Evolutionary conservation across 2,329 filamentous ascomycete genomes (phyloP).

Genomic region (Xylariaceae sp.): DNA sequence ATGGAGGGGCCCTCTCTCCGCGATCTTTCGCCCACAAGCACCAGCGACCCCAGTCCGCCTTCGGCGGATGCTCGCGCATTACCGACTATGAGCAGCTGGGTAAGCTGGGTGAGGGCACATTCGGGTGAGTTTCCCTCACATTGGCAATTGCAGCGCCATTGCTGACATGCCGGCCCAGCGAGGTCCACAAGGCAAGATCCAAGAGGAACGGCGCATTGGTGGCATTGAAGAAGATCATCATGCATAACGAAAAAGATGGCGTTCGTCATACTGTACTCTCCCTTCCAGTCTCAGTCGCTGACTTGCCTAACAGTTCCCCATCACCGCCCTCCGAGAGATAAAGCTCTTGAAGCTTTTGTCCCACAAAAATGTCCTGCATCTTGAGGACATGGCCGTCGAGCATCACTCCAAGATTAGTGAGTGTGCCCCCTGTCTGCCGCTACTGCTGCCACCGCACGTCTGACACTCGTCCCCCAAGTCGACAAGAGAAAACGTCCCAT

Average conservation of each 20-base stretch:
- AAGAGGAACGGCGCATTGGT: slow-evolving; percentile 71
- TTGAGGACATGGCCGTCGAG: slow-evolving; percentile 97
- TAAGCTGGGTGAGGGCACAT: slow-evolving; percentile 92
- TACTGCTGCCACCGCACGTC: no score
- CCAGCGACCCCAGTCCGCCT: slow-evolving; percentile 56
- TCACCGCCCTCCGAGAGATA: slow-evolving; percentile 94
- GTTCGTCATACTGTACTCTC: slow-evolving; percentile 41
- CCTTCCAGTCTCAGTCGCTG: slow-evolving; percentile 10
- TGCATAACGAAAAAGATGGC: slow-evolving; percentile 99
- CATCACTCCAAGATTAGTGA: slow-evolving; percentile 40
- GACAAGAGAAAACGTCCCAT: slow-evolving; percentile 79
- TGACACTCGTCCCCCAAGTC: slow-evolving; percentile 40
- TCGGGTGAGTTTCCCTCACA: slow-evolving; percentile 60
- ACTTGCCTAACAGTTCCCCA: slow-evolving; percentile 66
- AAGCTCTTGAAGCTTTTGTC: slow-evolving; percentile 95
- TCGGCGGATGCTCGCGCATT: slow-evolving; percentile 81
- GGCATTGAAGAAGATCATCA: slow-evolving; percentile 96
- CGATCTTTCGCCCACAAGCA: slow-evolving; percentile 55
- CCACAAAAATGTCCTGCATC: slow-evolving; percentile 78
- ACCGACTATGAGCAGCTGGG: slow-evolving; percentile 73
- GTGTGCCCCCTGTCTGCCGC: slow-evolving; percentile 8
- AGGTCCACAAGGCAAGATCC: slow-evolving; percentile 86
- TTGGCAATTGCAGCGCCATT: no score
- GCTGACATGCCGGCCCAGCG: slow-evolving; percentile 41
- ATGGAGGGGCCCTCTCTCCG: slow-evolving; percentile 44